Evolutionary conservation across 2,329 filamentous ascomycete genomes (phyloP), one percentile per base, ranked within the genome.

Genomic region (Trichoderma atrobrunneum): DNA sequence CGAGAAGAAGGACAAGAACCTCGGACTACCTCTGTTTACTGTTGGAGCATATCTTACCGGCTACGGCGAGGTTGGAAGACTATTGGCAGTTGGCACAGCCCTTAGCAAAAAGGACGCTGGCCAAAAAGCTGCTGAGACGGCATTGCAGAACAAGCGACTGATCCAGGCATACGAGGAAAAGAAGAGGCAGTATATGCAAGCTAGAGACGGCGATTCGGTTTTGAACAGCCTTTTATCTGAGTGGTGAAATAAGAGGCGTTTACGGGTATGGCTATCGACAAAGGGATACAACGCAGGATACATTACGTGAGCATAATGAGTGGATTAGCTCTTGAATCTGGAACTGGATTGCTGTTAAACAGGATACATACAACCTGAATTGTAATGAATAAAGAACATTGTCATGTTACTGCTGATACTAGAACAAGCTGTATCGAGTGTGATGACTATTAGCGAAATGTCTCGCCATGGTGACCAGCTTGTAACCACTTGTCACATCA

Each of bases 21-120:
- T 80, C 16, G 87, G 86, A 1, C 80, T 90, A 32, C 85, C 87
- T 21, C 80, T 90, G 30, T 93, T 88, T 78, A 87, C 86, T 3
- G 85, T 94, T 1, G 91, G 87, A 1, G 86, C 89, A 0, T 92
- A 89, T 76, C 82, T 94, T 32, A 87, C 89, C 24, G 92, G 91
- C 0, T 92, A 90, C 85, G 92, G 92, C 5, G 89, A 91, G 79
- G 86, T 85, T 36, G 83, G 87, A 63, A 87, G 89, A 78, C 82
- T 87, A 71, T 80, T 95, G 7, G 92, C 90, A 0, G 85, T 84
- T 59, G 92, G 91, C 0, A 87, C 86, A 36, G 92, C 87, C 1
- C 81, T 89, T 74, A 89, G 87, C 70, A 94, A 94, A 81, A 89
- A 87, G 71, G 90, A 93, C 71, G 93, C 92, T 1, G 90, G 90